These are phyloP conservation scores for Botrytis pseudocinerea DNA, from an alignment of 2,329 filamentous ascomycete genomes.

Conservation along the genomic window DNA sequence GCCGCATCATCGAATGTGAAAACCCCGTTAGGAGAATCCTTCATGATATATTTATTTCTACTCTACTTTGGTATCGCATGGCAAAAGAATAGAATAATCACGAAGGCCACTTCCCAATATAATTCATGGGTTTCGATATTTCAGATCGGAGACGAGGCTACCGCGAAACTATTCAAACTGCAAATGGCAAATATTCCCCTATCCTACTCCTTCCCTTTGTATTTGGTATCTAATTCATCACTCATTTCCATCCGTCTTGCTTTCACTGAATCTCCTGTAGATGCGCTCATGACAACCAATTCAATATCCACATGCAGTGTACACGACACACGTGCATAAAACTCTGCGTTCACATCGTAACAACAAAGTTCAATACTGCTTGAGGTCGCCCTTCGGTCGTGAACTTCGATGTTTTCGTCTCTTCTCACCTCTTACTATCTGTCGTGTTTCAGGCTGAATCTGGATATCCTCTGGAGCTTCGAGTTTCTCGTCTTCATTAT, in stretches of 20 bases:
- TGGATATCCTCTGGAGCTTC: constrained; percentile 16
- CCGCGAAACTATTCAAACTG: neutral
- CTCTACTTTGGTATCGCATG: neutral
- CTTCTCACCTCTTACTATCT: constrained; percentile 14
- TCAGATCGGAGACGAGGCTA: neutral
- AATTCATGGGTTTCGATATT: neutral
- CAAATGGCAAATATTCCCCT: neutral
- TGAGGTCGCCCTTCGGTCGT: constrained; percentile 3
- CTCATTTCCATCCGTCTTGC: neutral
- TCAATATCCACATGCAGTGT: neutral
- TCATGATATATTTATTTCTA: neutral
- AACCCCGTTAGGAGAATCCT: neutral
- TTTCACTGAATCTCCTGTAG: neutral
- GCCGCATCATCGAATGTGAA: neutral
- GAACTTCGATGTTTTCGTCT: constrained; percentile 20
- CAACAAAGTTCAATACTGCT: neutral
- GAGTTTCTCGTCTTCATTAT: constrained; percentile 19
- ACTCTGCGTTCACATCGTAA: neutral
- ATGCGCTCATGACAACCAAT: neutral
- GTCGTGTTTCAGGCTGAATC: constrained; percentile 19
- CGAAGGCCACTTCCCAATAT: neutral
- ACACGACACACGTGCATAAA: neutral
- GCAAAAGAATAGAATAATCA: neutral
- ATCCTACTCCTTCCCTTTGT: neutral
- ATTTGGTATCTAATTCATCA: constrained; percentile 9